A percentile compares a stretch with the other conserved stretches of the same genome.
These are phyloP conservation scores for Stagonosporopsis chrysanthemi DNA, from an alignment of 2,329 filamentous ascomycete species.

Conservation along the genomic window DNA sequence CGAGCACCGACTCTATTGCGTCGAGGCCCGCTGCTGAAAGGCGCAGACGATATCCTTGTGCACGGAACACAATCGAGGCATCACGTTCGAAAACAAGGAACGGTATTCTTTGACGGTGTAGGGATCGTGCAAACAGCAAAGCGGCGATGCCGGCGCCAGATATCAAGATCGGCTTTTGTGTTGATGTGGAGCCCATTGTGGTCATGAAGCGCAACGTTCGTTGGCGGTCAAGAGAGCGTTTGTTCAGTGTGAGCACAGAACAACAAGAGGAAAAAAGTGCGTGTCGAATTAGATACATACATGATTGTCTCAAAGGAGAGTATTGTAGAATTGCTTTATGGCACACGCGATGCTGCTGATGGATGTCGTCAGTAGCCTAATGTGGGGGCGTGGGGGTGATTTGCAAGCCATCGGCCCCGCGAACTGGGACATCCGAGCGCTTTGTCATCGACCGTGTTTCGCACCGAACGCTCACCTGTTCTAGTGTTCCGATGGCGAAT, in stretches of 20 bases:
- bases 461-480: no score
- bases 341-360: neutral
- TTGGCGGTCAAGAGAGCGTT: neutral
- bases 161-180: conserved; percentile 52
- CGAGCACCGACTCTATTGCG: conserved; percentile 67
- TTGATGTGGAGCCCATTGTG: conserved; percentile 20
- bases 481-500: no score
- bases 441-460: conserved; percentile 4
- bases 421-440: neutral
- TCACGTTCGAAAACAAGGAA: conserved; percentile 52
- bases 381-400: conserved; percentile 8
- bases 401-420: conserved; percentile 10
- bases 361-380: conserved; percentile 2
- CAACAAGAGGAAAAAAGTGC: neutral
- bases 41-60: conserved; percentile 68
- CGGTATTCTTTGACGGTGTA: conserved; percentile 40
- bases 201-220: conserved; percentile 22
- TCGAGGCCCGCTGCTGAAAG: conserved; percentile 65
- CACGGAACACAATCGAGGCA: conserved; percentile 62
- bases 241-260: neutral
- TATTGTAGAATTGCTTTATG: neutral
- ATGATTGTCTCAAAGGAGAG: neutral
- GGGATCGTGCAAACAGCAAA: conserved; percentile 42
- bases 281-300: neutral
- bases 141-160: conserved; percentile 44